phyloP scores from a whole-genome alignment of 306 rosid species.

The Cyclanthera cordifolia region DNA sequence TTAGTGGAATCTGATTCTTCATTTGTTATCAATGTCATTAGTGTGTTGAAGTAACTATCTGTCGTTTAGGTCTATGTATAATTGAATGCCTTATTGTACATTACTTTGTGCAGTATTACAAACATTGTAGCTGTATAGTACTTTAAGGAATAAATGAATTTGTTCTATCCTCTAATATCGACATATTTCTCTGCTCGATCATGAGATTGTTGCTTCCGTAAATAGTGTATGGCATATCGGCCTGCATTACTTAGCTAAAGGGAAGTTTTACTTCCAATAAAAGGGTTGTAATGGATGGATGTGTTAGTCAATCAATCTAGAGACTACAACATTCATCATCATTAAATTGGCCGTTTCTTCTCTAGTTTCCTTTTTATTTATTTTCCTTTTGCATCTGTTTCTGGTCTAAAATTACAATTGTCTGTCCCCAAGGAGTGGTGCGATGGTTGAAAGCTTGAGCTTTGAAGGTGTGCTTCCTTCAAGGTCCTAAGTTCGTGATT shows the following conservation, averaged over 20 bases:
- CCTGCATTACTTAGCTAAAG: background rate
- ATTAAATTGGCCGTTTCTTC: background rate
- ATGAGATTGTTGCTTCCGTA: background rate
- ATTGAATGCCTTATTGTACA: background rate
- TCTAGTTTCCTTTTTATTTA: background rate
- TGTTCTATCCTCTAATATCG: background rate
- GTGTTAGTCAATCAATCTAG: background rate
- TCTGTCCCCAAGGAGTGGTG: no score
- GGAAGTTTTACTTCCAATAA: background rate
- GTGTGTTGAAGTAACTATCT: background rate
- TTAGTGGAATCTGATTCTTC: no score
- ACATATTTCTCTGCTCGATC: background rate
- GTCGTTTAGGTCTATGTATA: background rate
- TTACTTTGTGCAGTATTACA: background rate
- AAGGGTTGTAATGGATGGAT: background rate
- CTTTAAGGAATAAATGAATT: constrained; percentile 1
- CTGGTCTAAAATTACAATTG: background rate
- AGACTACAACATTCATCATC: background rate
- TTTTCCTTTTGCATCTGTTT: background rate
- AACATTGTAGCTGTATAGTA: background rate
- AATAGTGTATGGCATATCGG: background rate
- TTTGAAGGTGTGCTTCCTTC: no score
- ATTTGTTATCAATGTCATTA: no score
- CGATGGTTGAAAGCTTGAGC: no score
- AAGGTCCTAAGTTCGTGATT: no score